Base-by-base conservation (phyloP, 306 rosid species). In the Vigna trinervia region DNA sequence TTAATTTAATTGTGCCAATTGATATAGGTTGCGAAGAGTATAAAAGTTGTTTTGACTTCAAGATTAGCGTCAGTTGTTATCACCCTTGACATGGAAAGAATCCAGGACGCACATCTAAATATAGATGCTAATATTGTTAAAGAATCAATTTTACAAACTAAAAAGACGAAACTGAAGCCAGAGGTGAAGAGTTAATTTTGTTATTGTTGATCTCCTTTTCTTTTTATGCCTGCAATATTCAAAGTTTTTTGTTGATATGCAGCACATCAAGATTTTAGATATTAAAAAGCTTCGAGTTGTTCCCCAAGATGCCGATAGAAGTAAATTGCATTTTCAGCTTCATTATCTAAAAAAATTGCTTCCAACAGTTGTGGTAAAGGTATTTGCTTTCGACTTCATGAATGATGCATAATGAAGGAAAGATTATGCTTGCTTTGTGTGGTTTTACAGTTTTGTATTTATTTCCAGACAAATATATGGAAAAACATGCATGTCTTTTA, bases 331-430 rank as follows among this genome's bases (percentile, higher is more conserved):
- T 84, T 90, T 89, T 83, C 90, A 90, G 73, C 95, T 94, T 58
- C 72, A 92, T 77, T 56, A 81, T 75, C 94, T 94, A 0, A 86
- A 84, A 77, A 89, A 86, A 64, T 67, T 88, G 76, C 98, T 92
- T 74, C 97, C 96, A 13, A 76, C 75, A 22, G 88, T 94, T 71
- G 88, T 87, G 14, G 97, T 92, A 15, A 90, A 88, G 97, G 98
- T 90, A 84, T 13, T 65, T 45, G 19, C 53, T 28, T 56, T 61
- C n/a, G 43, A 47, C 59, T 56, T 76, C 34, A 56, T 71, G 36
- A 30, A 63, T 71, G 45, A 50, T 80, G 76, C 82, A 76, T 67
- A 20, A 23, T 75, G 36, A 14, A 71, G 74, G 60, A 36, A 43
- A 2, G 58, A 15, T 5, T 23, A 4, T 69, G 53, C 38, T 26